These are phyloP conservation scores for Vickermania ingenoplastis DNA, from an alignment of 208 protist species.

Conservation along the genomic window DNA sequence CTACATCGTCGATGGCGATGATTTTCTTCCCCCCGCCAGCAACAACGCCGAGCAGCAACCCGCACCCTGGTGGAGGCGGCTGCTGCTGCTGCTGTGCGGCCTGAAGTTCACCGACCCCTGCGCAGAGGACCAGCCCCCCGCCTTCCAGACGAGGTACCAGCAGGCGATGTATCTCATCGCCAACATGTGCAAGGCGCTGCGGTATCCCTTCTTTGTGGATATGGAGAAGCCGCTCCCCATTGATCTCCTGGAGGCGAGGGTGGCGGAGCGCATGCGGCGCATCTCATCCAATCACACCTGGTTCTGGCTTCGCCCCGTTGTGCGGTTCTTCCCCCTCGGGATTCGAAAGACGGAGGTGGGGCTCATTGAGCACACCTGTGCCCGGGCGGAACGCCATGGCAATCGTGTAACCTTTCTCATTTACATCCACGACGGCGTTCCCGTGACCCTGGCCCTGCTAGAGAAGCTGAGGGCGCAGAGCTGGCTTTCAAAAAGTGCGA, in stretches of 20 bases:
- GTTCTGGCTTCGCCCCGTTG: conserved; percentile 69
- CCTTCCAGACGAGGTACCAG: conserved; percentile 22
- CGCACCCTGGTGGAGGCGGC: too few relatives aligned
- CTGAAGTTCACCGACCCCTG: conserved; percentile 54
- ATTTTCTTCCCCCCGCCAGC: background rate
- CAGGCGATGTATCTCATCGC: background rate
- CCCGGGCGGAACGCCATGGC: conserved; percentile 65
- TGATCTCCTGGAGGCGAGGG: conserved; percentile 49
- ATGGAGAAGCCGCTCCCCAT: conserved; percentile 52
- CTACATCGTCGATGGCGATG: background rate
- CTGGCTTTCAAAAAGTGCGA: conserved; percentile 51
- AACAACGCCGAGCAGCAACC: too few relatives aligned
- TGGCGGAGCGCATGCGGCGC: conserved; percentile 72
- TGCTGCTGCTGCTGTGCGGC: conserved; percentile 11
- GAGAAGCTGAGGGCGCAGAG: conserved; percentile 30
- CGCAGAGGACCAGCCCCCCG: conserved; percentile 48
- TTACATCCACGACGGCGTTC: conserved; percentile 54
- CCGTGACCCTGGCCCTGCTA: conserved; percentile 59
- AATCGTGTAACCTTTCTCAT: conserved; percentile 79
- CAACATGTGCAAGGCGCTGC: background rate
- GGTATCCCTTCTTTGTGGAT: conserved; percentile 78
- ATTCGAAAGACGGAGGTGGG: conserved; percentile 60
- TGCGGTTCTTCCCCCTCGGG: conserved; percentile 72
- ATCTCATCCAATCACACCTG: conserved; percentile 78
- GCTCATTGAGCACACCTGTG: conserved; percentile 77